Evolutionary conservation across 805 yeast genomes (phyloP).

Genomic region (Suhomyces tanzawaensis): DNA sequence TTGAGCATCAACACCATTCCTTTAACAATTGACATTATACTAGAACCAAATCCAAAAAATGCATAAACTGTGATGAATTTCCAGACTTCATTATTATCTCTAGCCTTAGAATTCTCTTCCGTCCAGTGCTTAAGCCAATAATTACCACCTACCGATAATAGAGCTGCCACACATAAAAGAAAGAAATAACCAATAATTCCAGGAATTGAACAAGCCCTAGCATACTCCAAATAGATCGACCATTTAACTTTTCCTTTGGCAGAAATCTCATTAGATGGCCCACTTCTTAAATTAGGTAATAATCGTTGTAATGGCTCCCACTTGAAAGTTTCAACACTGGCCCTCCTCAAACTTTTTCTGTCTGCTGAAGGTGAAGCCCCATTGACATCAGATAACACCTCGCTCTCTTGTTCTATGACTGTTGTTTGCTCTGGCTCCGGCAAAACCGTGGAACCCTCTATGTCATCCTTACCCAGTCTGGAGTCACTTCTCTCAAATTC

Average conservation of each 20-base stretch:
- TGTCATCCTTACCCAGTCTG: not conserved
- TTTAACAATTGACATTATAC: slow-evolving; percentile 16
- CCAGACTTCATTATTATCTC: slow-evolving; percentile 17
- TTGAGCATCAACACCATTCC: slow-evolving; percentile 20
- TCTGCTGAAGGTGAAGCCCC: too few species aligned
- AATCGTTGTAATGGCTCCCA: slow-evolving; percentile 36
- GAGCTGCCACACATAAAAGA: slow-evolving; percentile 22
- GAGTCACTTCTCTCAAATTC: slow-evolving; percentile 30
- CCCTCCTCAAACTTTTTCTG: slow-evolving; percentile 8
- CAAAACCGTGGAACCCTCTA: not conserved
- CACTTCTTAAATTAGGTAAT: slow-evolving; percentile 32
- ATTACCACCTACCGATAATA: slow-evolving; percentile 16
- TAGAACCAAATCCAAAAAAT: slow-evolving; percentile 12
- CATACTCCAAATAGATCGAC: slow-evolving; percentile 22
- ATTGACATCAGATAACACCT: too few species aligned
- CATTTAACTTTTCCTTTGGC: slow-evolving; percentile 23
- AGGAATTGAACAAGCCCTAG: slow-evolving; percentile 32
- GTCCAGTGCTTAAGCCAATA: slow-evolving; percentile 28
- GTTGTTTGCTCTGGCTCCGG: too few species aligned
- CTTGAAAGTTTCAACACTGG: slow-evolving; percentile 57
- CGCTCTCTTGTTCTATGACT: not conserved
- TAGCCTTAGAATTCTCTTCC: slow-evolving; percentile 17
- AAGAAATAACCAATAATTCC: slow-evolving; percentile 45
- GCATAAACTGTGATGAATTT: slow-evolving; percentile 19
- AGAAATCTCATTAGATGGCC: slow-evolving; percentile 27